Conservation (phyloP, 805 yeast genomes). For the Cyberlindnera petersonii region DNA sequence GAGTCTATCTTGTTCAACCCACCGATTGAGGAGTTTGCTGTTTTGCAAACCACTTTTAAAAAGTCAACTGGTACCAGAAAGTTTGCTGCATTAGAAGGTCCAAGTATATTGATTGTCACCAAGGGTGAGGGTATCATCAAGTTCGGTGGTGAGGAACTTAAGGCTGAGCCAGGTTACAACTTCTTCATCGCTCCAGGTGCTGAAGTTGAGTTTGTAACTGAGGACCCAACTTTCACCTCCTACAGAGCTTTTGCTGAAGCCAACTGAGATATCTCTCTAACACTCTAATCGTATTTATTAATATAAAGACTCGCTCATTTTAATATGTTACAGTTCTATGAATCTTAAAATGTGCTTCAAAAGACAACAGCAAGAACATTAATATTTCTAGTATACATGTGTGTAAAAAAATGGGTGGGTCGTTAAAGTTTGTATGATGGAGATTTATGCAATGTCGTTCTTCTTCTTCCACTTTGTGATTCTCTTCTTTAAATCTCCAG, state of each 20-base stretch:
- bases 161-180: constrained; percentile 68
- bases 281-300: constrained; percentile 1
- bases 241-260: constrained; percentile 91
- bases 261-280: constrained; percentile 2
- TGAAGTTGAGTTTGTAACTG: constrained; percentile 55
- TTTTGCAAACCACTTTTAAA: constrained; percentile 72
- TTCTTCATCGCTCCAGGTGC: constrained; percentile 80
- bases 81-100: constrained; percentile 70
- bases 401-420: too few relatives aligned
- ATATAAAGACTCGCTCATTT: background rate
- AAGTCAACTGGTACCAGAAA: constrained; percentile 47
- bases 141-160: constrained; percentile 38
- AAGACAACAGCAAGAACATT: background rate
- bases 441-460: constrained; percentile 31
- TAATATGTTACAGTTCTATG: background rate
- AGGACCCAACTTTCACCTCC: constrained; percentile 58
- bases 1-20: constrained; percentile 77
- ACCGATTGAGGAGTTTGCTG: constrained; percentile 95
- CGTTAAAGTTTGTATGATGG: background rate
- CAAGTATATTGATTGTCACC: constrained; percentile 81
- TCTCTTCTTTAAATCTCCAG: constrained; percentile 78
- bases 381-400: too few relatives aligned
- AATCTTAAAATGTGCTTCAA: background rate
- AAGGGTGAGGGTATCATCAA: constrained; percentile 69
- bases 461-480: constrained; percentile 64